These are phyloP conservation scores for Ambrosia artemisiifolia DNA, from an alignment of 129 eudicot genomes.

Conservation along the genomic window DNA sequence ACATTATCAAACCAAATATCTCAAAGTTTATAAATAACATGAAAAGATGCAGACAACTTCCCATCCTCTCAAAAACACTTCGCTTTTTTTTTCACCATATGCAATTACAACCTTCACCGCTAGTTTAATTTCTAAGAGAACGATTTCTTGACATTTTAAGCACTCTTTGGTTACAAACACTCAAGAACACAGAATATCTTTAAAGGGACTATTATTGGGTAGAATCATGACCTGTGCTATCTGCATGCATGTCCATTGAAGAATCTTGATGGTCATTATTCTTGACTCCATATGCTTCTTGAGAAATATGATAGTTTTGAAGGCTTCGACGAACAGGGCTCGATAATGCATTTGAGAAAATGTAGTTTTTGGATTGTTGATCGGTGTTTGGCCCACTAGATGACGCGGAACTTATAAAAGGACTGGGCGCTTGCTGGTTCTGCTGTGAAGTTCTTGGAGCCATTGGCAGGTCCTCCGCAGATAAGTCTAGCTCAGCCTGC, in stretches of 20 bases:
- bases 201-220: constrained; percentile 26
- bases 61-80: constrained; percentile 8
- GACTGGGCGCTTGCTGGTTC: constrained; percentile 31
- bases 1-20: constrained; percentile 15
- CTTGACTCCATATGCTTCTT: constrained; percentile 25
- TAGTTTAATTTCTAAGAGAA: neutral
- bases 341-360: constrained; percentile 49
- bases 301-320: constrained; percentile 46
- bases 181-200: neutral
- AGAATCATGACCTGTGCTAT: constrained; percentile 41
- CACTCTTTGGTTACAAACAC: constrained; percentile 6
- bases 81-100: constrained; percentile 9
- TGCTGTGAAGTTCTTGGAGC: constrained; percentile 29
- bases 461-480: constrained; percentile 33
- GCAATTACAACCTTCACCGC: constrained; percentile 16
- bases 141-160: neutral
- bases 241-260: constrained; percentile 54
- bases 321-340: constrained; percentile 55
- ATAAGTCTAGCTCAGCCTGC: constrained; percentile 38
- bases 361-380: constrained; percentile 38
- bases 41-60: constrained; percentile 27
- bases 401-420: constrained; percentile 24
- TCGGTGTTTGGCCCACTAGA: constrained; percentile 35
- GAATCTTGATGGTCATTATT: constrained; percentile 30
- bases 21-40: constrained; percentile 26